phyloP scores from a whole-genome alignment of 139 green algal genomes.

The Tetratostichococcus sp. region DNA sequence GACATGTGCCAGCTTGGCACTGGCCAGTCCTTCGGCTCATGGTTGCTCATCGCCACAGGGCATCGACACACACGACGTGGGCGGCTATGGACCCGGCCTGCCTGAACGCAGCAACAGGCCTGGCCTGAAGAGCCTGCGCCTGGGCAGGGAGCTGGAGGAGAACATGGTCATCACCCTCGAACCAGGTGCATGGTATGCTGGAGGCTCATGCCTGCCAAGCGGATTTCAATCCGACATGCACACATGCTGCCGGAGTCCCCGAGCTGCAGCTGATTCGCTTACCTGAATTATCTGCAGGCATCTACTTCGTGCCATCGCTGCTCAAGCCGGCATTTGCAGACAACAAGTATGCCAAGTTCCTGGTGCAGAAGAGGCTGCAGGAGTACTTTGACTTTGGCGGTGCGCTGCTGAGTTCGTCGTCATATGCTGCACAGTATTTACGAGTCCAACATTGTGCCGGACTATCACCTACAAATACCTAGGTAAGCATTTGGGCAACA shows the following conservation, averaged over 20 bases:
- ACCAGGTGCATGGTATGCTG: neutral
- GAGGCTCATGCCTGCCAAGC: too few species aligned
- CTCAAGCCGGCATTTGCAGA: constrained; percentile 48
- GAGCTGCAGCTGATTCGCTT: constrained; percentile 24
- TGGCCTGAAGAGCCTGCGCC: constrained; percentile 58
- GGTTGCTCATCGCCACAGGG: constrained; percentile 50
- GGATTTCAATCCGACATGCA: too few species aligned
- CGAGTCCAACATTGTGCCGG: too few species aligned
- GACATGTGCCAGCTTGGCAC: too few species aligned
- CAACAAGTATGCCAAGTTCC: constrained; percentile 19
- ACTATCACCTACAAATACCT: too few species aligned
- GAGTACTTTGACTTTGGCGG: neutral
- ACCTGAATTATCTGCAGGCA: constrained; percentile 38
- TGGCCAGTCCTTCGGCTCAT: too few species aligned
- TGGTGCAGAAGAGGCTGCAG: constrained; percentile 16
- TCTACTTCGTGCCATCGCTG: constrained; percentile 82
- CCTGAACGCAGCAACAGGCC: constrained; percentile 25
- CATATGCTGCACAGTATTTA: too few species aligned
- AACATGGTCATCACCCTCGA: constrained; percentile 51
- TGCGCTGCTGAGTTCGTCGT: neutral
- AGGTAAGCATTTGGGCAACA: too few species aligned
- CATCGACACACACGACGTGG: constrained; percentile 90
- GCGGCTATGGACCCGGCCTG: constrained; percentile 57
- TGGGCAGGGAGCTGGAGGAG: constrained; percentile 58
- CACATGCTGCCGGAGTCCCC: too few species aligned